Base-by-base conservation (phyloP, 2,329 filamentous ascomycete species). In the Cladosporium oxysporum region DNA sequence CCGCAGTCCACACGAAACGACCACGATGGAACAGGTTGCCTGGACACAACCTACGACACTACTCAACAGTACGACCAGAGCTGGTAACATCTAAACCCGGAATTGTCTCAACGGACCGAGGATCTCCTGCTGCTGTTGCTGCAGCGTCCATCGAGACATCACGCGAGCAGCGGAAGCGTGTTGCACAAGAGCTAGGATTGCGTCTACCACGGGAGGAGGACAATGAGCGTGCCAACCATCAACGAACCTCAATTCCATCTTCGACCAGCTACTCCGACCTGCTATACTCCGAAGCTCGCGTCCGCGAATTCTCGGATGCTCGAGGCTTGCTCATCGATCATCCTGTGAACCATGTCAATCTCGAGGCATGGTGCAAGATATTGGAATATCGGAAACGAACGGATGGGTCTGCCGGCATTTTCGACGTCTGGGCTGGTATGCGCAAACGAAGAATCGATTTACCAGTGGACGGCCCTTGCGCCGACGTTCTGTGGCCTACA, bases 401-500 rank as follows among this genome's bases (percentile, higher is more conserved):
- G 18, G 71, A 82, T 68, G 81, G 82, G 0, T 58, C 70, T 23
- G 63, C 71, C 23, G 83, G 83, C 12, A 75, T 82, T 5, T 57
- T 70, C n/a, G 74, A 76, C 7, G 76, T 83, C 5, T 85, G 82
- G 81, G 67, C 76, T 35, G 78, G 74, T 53, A 77, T 80, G 73
- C 74, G 70, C 12, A 60, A 69, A 14, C 73, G 77, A 28, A 70
- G 73, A 2, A 71, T 83, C 28, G 70, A 75, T 26, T 68, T 85
- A 12, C 82, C 83, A 16, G 76, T 71, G 2, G 67, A 70, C 14
- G 78, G 79, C 21, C 62, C 67, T n/a, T 69, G 79, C 5, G 80
- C 82, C 21, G 73, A 78, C 10, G 73, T 73, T 14, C 67, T 86
- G 7, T 85, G 84, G 84, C 72, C 73, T 0, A 78, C 76, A 0